A percentile compares a stretch with the other conserved stretches of the same genome.
Evolutionary conservation across 75 land plant genomes (phyloP).

Genomic region (Azolla pinnata): DNA sequence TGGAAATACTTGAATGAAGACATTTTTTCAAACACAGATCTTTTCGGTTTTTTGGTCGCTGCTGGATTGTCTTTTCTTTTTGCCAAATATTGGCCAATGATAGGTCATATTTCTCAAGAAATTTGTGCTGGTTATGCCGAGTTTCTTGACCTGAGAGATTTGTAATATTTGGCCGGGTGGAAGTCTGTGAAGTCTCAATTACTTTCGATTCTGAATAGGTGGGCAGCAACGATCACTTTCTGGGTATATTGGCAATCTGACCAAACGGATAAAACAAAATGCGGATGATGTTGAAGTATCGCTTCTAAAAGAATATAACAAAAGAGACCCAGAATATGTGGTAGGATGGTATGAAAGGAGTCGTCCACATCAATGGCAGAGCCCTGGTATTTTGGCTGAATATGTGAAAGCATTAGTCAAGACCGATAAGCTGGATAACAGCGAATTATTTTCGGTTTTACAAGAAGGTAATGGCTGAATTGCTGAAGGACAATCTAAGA

Average conservation of each 20-base stretch:
- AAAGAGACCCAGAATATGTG: constrained; percentile 81
- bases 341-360: constrained; percentile 73
- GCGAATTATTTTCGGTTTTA: constrained; percentile 69
- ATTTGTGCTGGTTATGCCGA: too few relatives aligned
- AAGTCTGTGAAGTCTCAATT: too few relatives aligned
- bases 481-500: background rate
- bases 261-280: constrained; percentile 54
- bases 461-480: too few relatives aligned
- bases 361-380: constrained; percentile 73
- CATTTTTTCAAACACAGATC: too few relatives aligned
- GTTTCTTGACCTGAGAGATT: too few relatives aligned
- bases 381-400: constrained; percentile 70
- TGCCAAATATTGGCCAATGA: too few relatives aligned
- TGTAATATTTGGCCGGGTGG: too few relatives aligned
- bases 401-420: constrained; percentile 89
- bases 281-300: constrained; percentile 55
- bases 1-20: too few relatives aligned
- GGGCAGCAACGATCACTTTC: constrained; percentile 51
- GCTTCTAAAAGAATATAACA: constrained; percentile 57
- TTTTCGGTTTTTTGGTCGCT: too few relatives aligned
- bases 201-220: too few relatives aligned
- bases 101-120: too few relatives aligned
- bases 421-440: constrained; percentile 81
- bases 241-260: constrained; percentile 55
- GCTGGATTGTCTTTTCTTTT: too few relatives aligned